Base-by-base conservation (phyloP, 768 basidiomycete genomes). In the Mycena maculata region DNA sequence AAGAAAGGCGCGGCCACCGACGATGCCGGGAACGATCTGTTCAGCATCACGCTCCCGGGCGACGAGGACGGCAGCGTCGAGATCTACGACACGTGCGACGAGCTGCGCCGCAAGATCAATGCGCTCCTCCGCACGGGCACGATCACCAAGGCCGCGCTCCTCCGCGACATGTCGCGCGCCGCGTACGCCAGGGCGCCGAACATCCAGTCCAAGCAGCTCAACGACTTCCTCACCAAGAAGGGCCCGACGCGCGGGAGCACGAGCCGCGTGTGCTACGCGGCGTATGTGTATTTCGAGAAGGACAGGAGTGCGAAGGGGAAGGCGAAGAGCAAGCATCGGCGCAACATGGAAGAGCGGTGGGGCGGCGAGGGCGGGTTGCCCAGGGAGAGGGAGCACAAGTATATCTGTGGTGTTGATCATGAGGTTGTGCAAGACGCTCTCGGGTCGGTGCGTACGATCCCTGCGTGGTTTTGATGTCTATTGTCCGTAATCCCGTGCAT, bases 331-430 rank as follows among this genome's bases (percentile, higher is more conserved):
- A 60, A 66, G 58, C 65, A 66, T 18, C 49, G 72, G 49, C 25
- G 57, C 20, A 70, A 74, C 56, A 62, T 65, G 52, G 67, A 74
- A 62, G 73, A 63, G 11, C 60, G 61, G 49, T 73, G 72, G 69
- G 54, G 57, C 31, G 68, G 63, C 48, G 44, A 60, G 36, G 70
- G 68, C 38, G 73, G 72, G 4, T 62, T 68, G 66, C 72, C 72
- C 10, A 63, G 57, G 52, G 16, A 33, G 13, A 64, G 67, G 45
- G 49, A 63, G 44, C 22, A 55, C 28, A 52, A 49, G 31, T 67
- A 63, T 22, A 44, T 25, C 5, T 67, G 61, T 28, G 16, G 4
- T 11, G 52, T 42, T 10, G 53, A 42, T 6, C 44, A 60, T 15
- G 22, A 30, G 2, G 10, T 66, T 38, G 65, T 66, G 30, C 58